These are phyloP conservation scores for Gelatoporia subvermispora DNA, from an alignment of 768 basidiomycete species.

Conservation along the genomic window DNA sequence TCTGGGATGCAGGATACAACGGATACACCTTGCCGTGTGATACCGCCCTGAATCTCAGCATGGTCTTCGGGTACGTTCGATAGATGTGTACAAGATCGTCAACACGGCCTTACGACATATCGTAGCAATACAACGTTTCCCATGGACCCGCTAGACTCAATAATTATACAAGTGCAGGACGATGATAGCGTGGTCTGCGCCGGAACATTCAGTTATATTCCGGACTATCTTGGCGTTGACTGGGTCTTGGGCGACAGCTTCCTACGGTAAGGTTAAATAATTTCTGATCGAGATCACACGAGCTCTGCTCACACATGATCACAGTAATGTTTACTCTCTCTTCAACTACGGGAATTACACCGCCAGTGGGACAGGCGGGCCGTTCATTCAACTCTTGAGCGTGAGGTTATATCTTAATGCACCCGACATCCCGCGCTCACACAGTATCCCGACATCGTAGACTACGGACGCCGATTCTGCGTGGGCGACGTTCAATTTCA, in stretches of 20 bases:
- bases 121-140: background rate
- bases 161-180: background rate
- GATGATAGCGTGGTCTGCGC: background rate
- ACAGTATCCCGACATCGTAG: background rate
- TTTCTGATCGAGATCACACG: no score
- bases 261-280: background rate
- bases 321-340: background rate
- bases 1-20: background rate
- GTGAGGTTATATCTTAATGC: background rate
- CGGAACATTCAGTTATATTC: background rate
- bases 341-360: background rate
- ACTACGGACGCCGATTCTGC: background rate
- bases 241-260: background rate
- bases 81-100: no score
- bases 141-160: background rate
- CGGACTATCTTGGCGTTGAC: background rate
- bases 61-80: background rate
- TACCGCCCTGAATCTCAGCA: background rate
- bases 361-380: background rate
- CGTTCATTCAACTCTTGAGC: background rate
- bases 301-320: no score
- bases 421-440: background rate
- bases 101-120: no score
- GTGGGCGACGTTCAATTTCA: background rate
- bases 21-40: background rate